These are phyloP conservation scores for Camellia japonica DNA, from an alignment of 148 eudicot species.

Conservation along the genomic window DNA sequence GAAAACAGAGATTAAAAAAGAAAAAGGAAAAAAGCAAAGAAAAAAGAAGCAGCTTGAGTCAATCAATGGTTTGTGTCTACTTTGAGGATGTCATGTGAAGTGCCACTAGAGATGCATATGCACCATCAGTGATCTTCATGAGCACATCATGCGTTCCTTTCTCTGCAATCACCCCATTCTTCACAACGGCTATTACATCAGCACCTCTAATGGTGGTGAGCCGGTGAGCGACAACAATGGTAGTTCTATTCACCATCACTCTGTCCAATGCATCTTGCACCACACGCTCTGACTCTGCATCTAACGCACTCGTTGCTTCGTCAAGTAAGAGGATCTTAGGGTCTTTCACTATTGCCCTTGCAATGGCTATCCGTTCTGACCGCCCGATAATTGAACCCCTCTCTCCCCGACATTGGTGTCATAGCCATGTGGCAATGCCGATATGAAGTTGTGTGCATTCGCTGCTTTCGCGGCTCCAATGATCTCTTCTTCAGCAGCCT, in stretches of 20 bases:
- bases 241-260: constrained; percentile 71
- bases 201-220: constrained; percentile 59
- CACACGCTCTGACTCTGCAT: constrained; percentile 67
- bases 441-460: constrained; percentile 78
- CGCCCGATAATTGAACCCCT: constrained; percentile 81
- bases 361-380: constrained; percentile 80
- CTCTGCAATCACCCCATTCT: constrained; percentile 69
- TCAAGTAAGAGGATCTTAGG: constrained; percentile 72
- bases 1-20: neutral
- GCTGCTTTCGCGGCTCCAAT: constrained; percentile 61
- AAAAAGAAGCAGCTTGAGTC: no score
- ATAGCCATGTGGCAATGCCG: constrained; percentile 62
- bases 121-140: constrained; percentile 52
- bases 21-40: no score
- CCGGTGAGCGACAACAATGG: constrained; percentile 79
- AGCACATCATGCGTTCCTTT: constrained; percentile 71
- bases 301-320: constrained; percentile 85
- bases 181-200: constrained; percentile 64
- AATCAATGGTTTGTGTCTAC: neutral
- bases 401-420: constrained; percentile 75
- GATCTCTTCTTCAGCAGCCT: constrained; percentile 56
- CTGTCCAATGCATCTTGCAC: constrained; percentile 83
- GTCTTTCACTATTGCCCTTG: constrained; percentile 67
- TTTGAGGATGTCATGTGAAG: constrained; percentile 36
- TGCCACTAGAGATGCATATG: constrained; percentile 72